Evolutionary conservation across 2,329 filamentous ascomycete species (phyloP).

Genomic region (Diaporthe amygdali): DNA sequence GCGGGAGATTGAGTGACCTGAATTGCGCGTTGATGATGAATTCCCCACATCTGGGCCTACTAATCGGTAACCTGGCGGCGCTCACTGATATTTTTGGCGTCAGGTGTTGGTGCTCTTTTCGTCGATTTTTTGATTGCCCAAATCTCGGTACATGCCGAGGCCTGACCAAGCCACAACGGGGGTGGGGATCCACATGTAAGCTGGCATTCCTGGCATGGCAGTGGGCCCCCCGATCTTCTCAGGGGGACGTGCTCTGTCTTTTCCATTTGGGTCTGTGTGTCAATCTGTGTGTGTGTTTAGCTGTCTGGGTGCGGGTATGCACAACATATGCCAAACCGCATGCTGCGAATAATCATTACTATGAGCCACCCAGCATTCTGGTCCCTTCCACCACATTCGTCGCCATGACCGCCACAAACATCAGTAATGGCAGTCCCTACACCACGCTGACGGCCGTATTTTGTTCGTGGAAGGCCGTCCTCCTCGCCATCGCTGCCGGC

Average conservation of each 20-base stretch:
- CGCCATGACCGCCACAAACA: slow-evolving; percentile 6
- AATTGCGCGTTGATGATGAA: neutral
- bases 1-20: neutral
- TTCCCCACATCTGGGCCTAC: neutral
- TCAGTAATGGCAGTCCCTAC: neutral
- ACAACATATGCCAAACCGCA: neutral
- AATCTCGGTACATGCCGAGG: slow-evolving; percentile 15
- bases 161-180: neutral
- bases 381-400: neutral
- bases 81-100: slow-evolving; percentile 8
- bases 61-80: neutral
- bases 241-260: neutral
- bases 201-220: neutral
- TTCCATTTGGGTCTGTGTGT: neutral
- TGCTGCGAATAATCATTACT: neutral
- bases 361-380: neutral
- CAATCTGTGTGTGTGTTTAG: neutral
- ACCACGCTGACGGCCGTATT: slow-evolving; percentile 50
- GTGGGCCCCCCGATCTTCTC: neutral
- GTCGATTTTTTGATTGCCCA: slow-evolving; percentile 9
- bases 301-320: no score
- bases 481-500: slow-evolving; percentile 65
- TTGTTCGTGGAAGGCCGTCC: slow-evolving; percentile 67
- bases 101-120: slow-evolving; percentile 4
- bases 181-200: neutral